Percentiles rank a stretch among this genome's conserved stretches.
phyloP scores from a whole-genome alignment of 176 grass and related monocot species.

The Zizania latifolia region DNA sequence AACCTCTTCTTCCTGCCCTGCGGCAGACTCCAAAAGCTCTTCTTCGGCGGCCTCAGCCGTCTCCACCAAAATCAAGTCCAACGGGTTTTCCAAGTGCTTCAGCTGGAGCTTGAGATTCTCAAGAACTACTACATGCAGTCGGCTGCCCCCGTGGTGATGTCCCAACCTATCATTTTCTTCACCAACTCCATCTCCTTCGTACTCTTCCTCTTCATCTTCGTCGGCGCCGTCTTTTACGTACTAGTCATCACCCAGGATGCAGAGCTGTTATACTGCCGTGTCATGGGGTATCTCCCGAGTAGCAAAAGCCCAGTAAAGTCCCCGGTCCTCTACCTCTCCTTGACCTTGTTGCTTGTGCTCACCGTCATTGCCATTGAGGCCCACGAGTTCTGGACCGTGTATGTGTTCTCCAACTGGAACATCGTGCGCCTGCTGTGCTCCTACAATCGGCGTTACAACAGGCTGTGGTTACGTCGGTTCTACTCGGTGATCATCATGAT shows the following conservation, averaged over 20 bases:
- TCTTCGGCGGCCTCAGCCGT: no score
- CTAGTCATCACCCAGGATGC: no score
- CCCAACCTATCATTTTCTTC: not conserved
- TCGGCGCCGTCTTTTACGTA: not conserved
- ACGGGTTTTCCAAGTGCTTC: not conserved
- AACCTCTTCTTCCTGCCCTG: no score
- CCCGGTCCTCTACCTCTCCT: not conserved
- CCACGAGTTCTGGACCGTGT: not conserved
- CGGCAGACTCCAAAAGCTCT: no score
- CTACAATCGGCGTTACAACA: not conserved
- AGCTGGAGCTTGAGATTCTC: slow-evolving; percentile 6
- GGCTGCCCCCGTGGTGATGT: not conserved
- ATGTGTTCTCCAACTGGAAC: slow-evolving; percentile 1
- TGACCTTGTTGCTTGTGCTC: not conserved
- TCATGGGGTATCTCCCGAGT: no score
- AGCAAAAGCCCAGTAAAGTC: no score
- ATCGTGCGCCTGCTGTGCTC: not conserved
- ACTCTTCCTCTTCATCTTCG: not conserved
- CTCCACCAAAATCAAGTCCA: no score
- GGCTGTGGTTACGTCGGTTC: no score
- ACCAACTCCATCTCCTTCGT: not conserved
- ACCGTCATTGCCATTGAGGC: slow-evolving; percentile 1
- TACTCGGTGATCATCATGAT: no score
- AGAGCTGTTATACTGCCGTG: no score
- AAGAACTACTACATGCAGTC: not conserved